Base-by-base conservation (phyloP, 1,284 basidiomycete species). In the Ustilago nuda region DNA sequence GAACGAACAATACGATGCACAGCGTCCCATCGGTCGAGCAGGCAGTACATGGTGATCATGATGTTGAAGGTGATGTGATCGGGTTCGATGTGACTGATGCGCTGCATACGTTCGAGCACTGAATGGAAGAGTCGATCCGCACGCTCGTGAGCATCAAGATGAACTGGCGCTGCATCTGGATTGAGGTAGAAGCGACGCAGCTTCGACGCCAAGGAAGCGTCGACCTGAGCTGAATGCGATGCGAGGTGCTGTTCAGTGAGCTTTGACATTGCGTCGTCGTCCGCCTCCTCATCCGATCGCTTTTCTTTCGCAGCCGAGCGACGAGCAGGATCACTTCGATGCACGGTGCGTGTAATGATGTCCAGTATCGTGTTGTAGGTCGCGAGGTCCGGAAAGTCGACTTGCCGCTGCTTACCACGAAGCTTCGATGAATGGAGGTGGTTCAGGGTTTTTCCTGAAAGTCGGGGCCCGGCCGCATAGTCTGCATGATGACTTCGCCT, bases 31-130 rank as follows among this genome's bases (percentile, higher is more conserved):
- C 59, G 60, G 12, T 59, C 71, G 23, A 77, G 52, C 4, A 64
- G 61, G 52, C 66, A 58, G 30, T 77, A 69, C 75, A 77, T 73
- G 52, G 64, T 69, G n/a, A 77, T 39, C 70, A 77, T 77, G 64
- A 73, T 70, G 59, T 77, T 77, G 64, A 59, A 77, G 6, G 75
- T 77, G 52, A 71, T 33, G 0, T 33, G 36, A 19, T 77, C 71
- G 2, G 75, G 75, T 46, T 70, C 64, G 41, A 77, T 61, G 5
- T 52, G 33, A 37, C 62, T 64, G 13, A 27, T 59, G n/a, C 56
- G 54, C 54, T 73, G 67, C 75, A 77, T 77, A 9, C 75, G 75
- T 4, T 70, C 60, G 15, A 77, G 59, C 32, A 77, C 58, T 13
- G 75, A 63, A 45, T 77, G 60, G 30, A 77, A 77, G 32, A 77